Evolutionary conservation across 177 flowering plant genomes (phyloP), one percentile per base, ranked within the genome.

Genomic region (Vitis hybrid): DNA sequence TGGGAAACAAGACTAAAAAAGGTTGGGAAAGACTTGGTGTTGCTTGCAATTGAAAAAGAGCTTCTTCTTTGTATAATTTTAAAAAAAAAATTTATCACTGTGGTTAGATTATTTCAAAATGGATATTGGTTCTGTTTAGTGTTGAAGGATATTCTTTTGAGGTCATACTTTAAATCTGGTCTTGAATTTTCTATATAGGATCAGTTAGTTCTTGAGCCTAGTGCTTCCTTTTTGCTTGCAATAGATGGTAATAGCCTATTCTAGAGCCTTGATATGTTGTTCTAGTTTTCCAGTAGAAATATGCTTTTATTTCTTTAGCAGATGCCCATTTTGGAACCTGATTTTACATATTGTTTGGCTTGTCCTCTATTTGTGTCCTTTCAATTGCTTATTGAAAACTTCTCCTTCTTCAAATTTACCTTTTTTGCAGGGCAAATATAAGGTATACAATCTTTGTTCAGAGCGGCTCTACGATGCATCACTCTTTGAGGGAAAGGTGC

Each of bases 381-480:
- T 13, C 8, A 49, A n/a, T 59, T 69, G 39, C 9, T 50, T 64
- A 11, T 58, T 60, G 12, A 12, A 22, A 58, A 48, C 9, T 69
- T 13, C 31, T 18, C 18, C 18, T 60, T 12, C 58, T 58, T 66
- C 12, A 62, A 45, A 20, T 61, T 19, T 33, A 51, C 50, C 61
- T 61, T 70, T 26, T 62, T 19, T 81, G 82, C 85, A 95, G 99
- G 97, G 87, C 39, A 91, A 89, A 67, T 95, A 93, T 86, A 95
- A 95, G 83, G 99, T 95, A 1, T 95, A 95, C 83, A 95, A 95
- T 79, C 97, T 95, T 74, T 95, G 99, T 80, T 89, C 97, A 70
- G 99, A 95, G 82, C 87, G 98, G 82, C 82, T 95, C 69, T 95
- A 95, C 80, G 98, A 95, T 81, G 94, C 95, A 69, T 85, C 96